Evolutionary conservation across 306 rosid genomes (phyloP).

Genomic region (Boehmeria nivea): DNA sequence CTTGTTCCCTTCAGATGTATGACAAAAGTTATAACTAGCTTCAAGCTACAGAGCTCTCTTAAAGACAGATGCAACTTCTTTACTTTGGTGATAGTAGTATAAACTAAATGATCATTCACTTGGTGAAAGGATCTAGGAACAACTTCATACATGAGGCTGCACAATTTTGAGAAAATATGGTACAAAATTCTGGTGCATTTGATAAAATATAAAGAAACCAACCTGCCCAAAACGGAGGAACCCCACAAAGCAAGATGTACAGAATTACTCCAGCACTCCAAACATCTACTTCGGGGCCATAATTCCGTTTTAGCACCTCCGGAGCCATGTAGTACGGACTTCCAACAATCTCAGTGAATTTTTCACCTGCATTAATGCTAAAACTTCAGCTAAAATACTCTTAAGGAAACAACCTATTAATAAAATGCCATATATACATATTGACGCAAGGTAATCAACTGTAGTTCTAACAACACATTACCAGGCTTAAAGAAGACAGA

Average conservation of each 20-base stretch:
- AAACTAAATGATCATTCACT: no score
- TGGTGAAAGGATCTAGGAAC: no score
- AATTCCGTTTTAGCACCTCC: conserved; percentile 76
- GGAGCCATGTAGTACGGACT: conserved; percentile 99
- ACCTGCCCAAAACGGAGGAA: conserved; percentile 99
- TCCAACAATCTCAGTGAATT: conserved; percentile 86
- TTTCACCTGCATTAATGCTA: conserved; percentile 50
- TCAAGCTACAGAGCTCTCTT: no score
- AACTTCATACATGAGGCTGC: no score
- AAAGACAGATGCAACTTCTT: neutral
- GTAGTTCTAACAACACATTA: no score
- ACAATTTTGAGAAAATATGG: no score
- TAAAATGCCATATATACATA: neutral
- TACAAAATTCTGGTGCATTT: no score
- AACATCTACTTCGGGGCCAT: conserved; percentile 90
- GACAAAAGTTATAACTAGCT: no score
- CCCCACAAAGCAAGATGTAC: conserved; percentile 91
- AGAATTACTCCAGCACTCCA: conserved; percentile 99
- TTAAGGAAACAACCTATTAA: conserved; percentile 12
- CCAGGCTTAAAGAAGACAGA: conserved; percentile 92
- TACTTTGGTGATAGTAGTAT: neutral
- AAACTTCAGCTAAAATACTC: conserved; percentile 18
- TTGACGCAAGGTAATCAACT: conserved; percentile 1
- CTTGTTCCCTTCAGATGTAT: neutral
- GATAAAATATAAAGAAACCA: conserved; percentile 20